Evolutionary conservation across 331 rosid species (phyloP), one percentile per base, ranked within the genome.

Genomic region (Telfairia occidentalis): DNA sequence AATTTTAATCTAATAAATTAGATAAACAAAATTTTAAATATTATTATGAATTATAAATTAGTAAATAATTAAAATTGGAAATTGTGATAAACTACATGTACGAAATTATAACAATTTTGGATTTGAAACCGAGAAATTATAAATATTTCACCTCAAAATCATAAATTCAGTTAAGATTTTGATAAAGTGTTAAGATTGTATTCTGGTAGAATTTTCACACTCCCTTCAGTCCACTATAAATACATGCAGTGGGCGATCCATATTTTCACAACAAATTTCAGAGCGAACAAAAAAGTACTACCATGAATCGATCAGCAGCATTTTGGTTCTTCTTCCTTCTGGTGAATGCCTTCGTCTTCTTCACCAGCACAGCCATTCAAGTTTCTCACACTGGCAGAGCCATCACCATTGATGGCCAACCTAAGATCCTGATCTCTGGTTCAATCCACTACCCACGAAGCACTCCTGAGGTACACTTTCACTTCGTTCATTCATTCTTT

Each of bases 381-480:
- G 85, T 86, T 11, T 76, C 84, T 3, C 64, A 73, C 16, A 87
- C 85, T 40, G 82, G 83, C 3, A 80, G 90, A 32, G 90, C 81
- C 40, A 84, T 86, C 45, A 76, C 32, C 28, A 84, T 86, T 43
- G 85, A 84, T 59, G 91, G 91, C 15, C 59, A 81, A 35, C 82
- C 84, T 0, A 76, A 77, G 28, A 28, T 87, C 7, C 3, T 83
- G 4, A 49, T 85, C 5, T 78, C 87, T 29, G 91, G 89, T 46
- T 78, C 89, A 1, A 87, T 87, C 10, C 89, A 87, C 21, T 85
- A 87, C 29, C 83, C 91, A 3, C 76, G 91, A 18, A 87, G 89
- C 79, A 85, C 91, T 7, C 76, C 86, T 4, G 24, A 60, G 45
- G 91, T 84, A 70, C 35, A 11, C 0, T 23, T 53, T 50, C 10